These are phyloP conservation scores for Teunomyces funiuensis DNA, from an alignment of 805 yeast genomes.

Conservation along the genomic window DNA sequence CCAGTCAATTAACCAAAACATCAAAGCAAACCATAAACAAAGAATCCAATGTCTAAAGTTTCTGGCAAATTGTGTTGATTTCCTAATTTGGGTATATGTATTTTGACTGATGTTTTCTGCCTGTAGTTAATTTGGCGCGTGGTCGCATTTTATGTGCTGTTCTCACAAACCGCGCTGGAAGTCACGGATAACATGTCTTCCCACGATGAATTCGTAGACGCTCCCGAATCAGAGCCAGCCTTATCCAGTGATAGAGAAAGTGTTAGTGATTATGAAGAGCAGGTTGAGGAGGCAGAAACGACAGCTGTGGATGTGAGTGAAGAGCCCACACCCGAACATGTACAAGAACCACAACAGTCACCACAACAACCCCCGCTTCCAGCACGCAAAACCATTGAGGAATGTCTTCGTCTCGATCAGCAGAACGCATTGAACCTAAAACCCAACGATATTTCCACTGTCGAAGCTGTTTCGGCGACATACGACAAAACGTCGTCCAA, in stretches of 20 bases:
- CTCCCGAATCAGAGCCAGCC: slow-evolving; percentile 7
- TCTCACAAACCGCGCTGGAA: neutral
- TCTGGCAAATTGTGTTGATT: too few relatives aligned
- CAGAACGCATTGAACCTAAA: slow-evolving; percentile 16
- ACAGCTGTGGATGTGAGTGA: too few relatives aligned
- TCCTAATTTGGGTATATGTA: too few relatives aligned
- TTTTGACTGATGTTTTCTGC: neutral
- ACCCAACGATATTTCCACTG: slow-evolving; percentile 9
- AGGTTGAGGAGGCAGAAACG: too few relatives aligned
- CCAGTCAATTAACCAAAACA: too few relatives aligned
- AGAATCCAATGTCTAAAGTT: too few relatives aligned
- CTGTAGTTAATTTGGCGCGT: neutral
- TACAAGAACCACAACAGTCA: neutral
- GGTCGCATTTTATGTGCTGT: neutral
- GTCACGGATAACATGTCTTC: slow-evolving; percentile 15
- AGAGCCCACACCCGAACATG: neutral
- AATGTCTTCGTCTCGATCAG: slow-evolving; percentile 21
- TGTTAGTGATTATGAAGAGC: slow-evolving; percentile 1
- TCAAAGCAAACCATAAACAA: too few relatives aligned
- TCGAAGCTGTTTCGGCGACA: slow-evolving; percentile 17
- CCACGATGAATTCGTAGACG: slow-evolving; percentile 24
- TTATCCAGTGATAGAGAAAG: slow-evolving; percentile 2
- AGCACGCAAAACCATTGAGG: slow-evolving; percentile 27
- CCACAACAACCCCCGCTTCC: slow-evolving; percentile 32
- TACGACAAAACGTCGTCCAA: slow-evolving; percentile 26